Evolutionary conservation across 768 basidiomycete species (phyloP).

Genomic region (Lactarius pseudohatsudake): DNA sequence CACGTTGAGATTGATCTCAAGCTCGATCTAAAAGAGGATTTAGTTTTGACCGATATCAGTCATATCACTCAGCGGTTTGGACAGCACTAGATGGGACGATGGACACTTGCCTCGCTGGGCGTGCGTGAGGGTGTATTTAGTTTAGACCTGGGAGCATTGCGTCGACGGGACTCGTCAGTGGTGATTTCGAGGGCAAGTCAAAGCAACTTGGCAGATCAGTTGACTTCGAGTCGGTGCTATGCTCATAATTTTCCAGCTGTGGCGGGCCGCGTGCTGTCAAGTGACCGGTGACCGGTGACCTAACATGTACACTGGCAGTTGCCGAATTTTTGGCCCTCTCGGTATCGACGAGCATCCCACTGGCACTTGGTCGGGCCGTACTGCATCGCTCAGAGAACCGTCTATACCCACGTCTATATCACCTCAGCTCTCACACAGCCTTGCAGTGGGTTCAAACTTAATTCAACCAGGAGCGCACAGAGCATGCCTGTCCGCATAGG

Average conservation of each 20-base stretch:
- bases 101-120: slow-evolving; percentile 50
- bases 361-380: neutral
- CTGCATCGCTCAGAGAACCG: neutral
- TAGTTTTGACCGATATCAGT: neutral
- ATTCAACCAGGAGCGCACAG: too few species aligned
- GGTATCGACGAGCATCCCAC: neutral
- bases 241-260: neutral
- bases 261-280: neutral
- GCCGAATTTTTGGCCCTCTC: neutral
- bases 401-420: too few species aligned
- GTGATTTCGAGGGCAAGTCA: neutral
- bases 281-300: too few species aligned
- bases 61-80: neutral
- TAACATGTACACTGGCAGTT: neutral
- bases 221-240: neutral
- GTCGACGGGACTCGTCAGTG: slow-evolving; percentile 16
- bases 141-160: slow-evolving; percentile 38
- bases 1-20: slow-evolving; percentile 86
- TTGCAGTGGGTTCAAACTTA: too few species aligned
- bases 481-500: too few species aligned
- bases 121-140: slow-evolving; percentile 14
- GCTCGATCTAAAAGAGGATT: slow-evolving; percentile 66
- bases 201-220: neutral
- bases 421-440: too few species aligned
- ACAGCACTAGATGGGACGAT: neutral